Conservation (phyloP, 106 monocot species). For the Acorus calamus region DNA sequence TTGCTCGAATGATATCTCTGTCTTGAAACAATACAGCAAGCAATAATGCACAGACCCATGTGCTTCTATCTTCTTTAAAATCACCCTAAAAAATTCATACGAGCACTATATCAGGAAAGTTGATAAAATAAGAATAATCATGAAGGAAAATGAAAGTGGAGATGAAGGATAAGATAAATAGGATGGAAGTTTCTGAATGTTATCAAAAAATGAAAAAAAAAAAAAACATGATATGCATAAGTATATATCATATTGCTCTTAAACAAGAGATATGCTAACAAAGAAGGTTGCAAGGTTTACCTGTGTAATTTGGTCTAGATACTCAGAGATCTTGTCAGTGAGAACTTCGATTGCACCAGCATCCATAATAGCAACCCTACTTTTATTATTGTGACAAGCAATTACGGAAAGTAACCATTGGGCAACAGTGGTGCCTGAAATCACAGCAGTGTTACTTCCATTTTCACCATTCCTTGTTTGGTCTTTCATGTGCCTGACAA, state of each 20-base stretch:
- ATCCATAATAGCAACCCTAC: constrained; percentile 46
- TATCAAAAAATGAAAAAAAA: not conserved
- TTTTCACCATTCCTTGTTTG: constrained; percentile 23
- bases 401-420: constrained; percentile 77
- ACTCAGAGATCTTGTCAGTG: constrained; percentile 65
- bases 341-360: constrained; percentile 77
- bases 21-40: constrained; percentile 77
- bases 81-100: constrained; percentile 46
- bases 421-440: constrained; percentile 52
- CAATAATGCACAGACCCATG: constrained; percentile 85
- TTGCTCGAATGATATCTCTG: constrained; percentile 59
- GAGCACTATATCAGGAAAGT: too few relatives aligned
- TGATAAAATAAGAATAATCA: not conserved
- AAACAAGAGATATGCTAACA: not conserved
- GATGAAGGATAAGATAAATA: not conserved
- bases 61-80: constrained; percentile 58
- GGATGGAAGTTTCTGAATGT: not conserved
- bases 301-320: constrained; percentile 46
- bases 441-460: constrained; percentile 38
- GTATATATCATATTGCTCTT: not conserved
- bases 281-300: constrained; percentile 18
- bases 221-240: too few relatives aligned
- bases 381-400: constrained; percentile 54
- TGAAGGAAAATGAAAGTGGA: not conserved
- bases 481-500: constrained; percentile 31